Evolutionary conservation across 805 yeast genomes (phyloP).

Genomic region (Cyberlindnera misumaiensis): DNA sequence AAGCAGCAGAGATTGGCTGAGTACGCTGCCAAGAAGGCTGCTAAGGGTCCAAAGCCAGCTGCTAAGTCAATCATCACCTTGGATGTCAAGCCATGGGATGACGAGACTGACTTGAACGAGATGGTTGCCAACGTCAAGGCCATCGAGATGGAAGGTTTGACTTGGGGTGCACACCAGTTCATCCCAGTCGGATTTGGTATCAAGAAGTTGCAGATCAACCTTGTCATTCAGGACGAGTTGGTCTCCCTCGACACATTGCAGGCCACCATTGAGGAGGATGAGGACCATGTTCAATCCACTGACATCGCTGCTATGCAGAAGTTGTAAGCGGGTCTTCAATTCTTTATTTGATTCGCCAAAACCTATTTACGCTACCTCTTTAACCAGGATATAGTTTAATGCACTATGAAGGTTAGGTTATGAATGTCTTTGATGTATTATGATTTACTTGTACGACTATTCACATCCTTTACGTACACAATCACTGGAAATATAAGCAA

Average conservation of each 20-base stretch:
- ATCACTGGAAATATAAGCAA: background rate
- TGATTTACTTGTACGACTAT: slow-evolving; percentile 7
- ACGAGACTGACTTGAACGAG: slow-evolving; percentile 92
- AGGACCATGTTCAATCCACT: slow-evolving; percentile 98
- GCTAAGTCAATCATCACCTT: slow-evolving; percentile 96
- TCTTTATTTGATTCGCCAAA: slow-evolving; percentile 6
- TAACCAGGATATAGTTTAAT: slow-evolving; percentile 4
- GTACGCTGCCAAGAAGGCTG: slow-evolving; percentile 96
- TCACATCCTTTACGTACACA: background rate
- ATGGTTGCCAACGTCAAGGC: slow-evolving; percentile 81
- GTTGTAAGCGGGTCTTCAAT: slow-evolving; percentile 48
- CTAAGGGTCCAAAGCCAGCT: slow-evolving; percentile 96
- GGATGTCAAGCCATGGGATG: slow-evolving; percentile 99
- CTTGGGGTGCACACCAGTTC: slow-evolving; percentile 97
- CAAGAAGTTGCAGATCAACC: slow-evolving; percentile 97
- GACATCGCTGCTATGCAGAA: slow-evolving; percentile 98
- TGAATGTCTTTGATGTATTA: slow-evolving; percentile 4
- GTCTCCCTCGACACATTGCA: slow-evolving; percentile 91
- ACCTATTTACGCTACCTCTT: slow-evolving; percentile 3
- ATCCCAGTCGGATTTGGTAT: slow-evolving; percentile 99
- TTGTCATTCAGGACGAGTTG: slow-evolving; percentile 95
- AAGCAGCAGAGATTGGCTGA: slow-evolving; percentile 97
- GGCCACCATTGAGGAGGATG: slow-evolving; percentile 72
- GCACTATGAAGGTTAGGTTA: slow-evolving; percentile 10
- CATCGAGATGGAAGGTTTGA: slow-evolving; percentile 85